Evolutionary conservation across 352 stramenopile genomes (phyloP), one percentile per base, ranked within the genome.

Genomic region (Phytophthora kernoviae): DNA sequence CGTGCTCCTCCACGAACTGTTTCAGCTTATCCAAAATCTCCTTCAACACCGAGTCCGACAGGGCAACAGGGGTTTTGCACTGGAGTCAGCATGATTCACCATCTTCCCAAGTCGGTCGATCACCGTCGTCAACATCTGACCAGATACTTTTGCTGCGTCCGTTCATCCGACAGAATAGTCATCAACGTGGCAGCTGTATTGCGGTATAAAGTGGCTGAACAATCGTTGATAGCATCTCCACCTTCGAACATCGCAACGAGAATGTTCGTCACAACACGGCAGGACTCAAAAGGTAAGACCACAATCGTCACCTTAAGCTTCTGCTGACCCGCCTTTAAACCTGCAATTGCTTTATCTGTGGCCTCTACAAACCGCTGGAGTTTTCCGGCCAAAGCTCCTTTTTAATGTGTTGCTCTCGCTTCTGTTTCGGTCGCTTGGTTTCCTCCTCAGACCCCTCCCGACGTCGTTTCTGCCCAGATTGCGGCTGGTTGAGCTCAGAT

Each of bases 201-300:
- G 2, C 37, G 37, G 15, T 33, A 27, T 21, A 47, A 32, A 47
- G 10, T 17, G 17, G 41, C 37, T 14, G 37, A 43, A 8, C 2
- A 6, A 17, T 43, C 37, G 37, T 43, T 14, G 5, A 43, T 20
- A 21, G 1, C 21, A 18, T 47, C 41, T 47, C 22, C 41, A 10
- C 4, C 15, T 32, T 27, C 18, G 15, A 71, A 58, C 14, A 65
- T 43, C 1, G 51, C 55, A 30, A 37, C 49, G 24, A 58, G 49
- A 21, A 22, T 21, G 24, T 21, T 50, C 0, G 27, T 37, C 7
- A 22, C 18, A 5, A 5, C 17, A 15, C 21, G 41, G 14, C 20
- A 47, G 17, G 20, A 33, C 4, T 1, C 2, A 18, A 27, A 47
- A 15, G 41, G 41, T 21, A 15, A 21, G 10, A 7, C 40, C 8